Evolutionary conservation across 2,329 filamentous ascomycete genomes (phyloP).

Genomic region (Tolypocladium inflatum): DNA sequence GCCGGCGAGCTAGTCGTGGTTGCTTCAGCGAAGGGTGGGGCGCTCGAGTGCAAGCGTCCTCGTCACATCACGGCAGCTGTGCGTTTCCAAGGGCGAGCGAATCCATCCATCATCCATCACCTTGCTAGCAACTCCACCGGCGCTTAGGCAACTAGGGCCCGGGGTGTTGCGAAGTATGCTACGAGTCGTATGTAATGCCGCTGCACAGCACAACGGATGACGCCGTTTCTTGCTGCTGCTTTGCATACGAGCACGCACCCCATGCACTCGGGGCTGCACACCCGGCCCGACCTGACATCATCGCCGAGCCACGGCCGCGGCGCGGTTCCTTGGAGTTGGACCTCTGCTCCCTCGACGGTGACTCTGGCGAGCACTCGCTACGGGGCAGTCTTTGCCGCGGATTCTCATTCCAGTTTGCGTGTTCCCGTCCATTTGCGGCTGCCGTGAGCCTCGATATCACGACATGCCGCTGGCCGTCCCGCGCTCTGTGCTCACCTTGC

Average conservation of each 20-base stretch:
- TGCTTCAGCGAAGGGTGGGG: slow-evolving; percentile 6
- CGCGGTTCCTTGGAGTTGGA: not conserved
- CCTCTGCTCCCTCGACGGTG: not conserved
- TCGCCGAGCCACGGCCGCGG: not conserved
- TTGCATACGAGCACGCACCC: not conserved
- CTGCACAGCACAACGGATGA: not conserved
- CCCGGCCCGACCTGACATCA: not conserved
- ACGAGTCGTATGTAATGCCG: not conserved
- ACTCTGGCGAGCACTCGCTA: not conserved
- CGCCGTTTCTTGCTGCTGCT: not conserved
- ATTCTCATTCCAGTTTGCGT: not conserved
- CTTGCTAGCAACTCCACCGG: not conserved
- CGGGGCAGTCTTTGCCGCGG: not conserved
- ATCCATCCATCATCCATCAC: not conserved
- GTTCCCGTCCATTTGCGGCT: not conserved
- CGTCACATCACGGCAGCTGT: not conserved
- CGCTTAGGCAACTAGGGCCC: not conserved
- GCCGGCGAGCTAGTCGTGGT: not conserved
- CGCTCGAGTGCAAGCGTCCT: too few relatives aligned
- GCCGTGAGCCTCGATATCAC: not conserved
- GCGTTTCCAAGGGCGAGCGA: not conserved
- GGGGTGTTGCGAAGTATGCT: not conserved
- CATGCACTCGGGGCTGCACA: not conserved
- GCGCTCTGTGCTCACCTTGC: not conserved
- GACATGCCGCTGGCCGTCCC: not conserved